phyloP scores from a whole-genome alignment of 2,329 filamentous ascomycete species.

The Xylariaceae sp. region DNA sequence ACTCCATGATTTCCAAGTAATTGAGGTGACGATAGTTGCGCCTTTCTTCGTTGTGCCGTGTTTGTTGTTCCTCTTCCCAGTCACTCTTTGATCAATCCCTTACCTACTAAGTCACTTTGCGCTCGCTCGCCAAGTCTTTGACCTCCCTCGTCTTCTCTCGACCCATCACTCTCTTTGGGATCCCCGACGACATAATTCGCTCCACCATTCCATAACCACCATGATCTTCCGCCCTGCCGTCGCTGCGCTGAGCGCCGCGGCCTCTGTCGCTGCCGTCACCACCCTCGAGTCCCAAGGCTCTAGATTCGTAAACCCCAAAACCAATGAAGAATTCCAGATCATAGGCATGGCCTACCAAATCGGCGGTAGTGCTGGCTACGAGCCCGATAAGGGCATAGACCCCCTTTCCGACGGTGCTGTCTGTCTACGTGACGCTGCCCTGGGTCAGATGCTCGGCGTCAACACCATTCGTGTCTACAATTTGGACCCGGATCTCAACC shows the following conservation, averaged over 20 bases:
- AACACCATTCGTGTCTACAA: slow-evolving; percentile 70
- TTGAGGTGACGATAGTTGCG: too few species aligned
- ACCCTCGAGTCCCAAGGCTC: slow-evolving; percentile 53
- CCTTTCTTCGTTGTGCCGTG: too few species aligned
- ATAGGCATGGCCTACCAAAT: slow-evolving; percentile 68
- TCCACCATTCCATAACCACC: background rate
- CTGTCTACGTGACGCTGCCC: slow-evolving; percentile 61
- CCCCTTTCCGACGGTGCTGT: slow-evolving; percentile 55
- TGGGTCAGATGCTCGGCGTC: slow-evolving; percentile 61
- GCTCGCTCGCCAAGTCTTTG: too few species aligned
- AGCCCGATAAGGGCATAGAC: slow-evolving; percentile 51
- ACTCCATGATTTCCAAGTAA: too few species aligned
- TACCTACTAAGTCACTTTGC: too few species aligned
- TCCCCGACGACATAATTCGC: background rate
- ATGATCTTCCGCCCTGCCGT: slow-evolving; percentile 42
- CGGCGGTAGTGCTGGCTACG: slow-evolving; percentile 60
- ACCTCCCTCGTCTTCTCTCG: background rate
- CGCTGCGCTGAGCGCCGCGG: slow-evolving; percentile 50
- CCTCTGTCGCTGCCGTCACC: slow-evolving; percentile 52
- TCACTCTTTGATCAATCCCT: too few species aligned
- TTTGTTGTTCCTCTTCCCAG: too few species aligned
- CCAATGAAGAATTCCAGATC: slow-evolving; percentile 60
- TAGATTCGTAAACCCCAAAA: slow-evolving; percentile 57
- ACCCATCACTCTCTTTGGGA: background rate
- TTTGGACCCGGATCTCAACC: slow-evolving; percentile 61